These are phyloP conservation scores for Haematococcus sp. DNA, from an alignment of 139 green algal genomes.

Conservation along the genomic window DNA sequence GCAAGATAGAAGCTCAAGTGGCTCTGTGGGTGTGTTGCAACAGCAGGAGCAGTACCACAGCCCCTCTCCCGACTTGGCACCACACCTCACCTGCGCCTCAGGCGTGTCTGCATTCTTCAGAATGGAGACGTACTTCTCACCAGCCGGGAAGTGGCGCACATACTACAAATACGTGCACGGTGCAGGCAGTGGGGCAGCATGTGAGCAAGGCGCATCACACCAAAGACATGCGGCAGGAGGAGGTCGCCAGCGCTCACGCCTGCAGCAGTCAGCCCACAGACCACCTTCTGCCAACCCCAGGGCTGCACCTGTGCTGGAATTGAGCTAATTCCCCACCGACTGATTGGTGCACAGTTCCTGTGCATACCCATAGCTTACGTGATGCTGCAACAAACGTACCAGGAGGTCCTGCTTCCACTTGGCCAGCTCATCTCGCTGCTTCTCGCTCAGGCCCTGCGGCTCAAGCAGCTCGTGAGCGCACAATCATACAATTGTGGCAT, in stretches of 20 bases:
- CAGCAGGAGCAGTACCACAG: too few species aligned
- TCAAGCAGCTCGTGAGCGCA: background rate
- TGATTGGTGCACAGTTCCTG: too few species aligned
- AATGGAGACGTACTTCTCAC: slow-evolving; percentile 83
- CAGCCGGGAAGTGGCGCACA: slow-evolving; percentile 81
- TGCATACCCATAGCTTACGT: too few species aligned
- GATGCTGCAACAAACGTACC: slow-evolving; percentile 14
- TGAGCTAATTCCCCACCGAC: too few species aligned
- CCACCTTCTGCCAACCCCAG: too few species aligned
- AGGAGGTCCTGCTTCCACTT: slow-evolving; percentile 56
- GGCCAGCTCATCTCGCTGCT: slow-evolving; percentile 22
- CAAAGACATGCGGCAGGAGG: too few species aligned
- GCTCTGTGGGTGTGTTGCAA: too few species aligned
- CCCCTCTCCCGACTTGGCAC: too few species aligned
- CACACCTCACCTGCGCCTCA: slow-evolving; percentile 28
- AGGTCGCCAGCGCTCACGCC: too few species aligned
- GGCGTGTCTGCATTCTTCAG: slow-evolving; percentile 50
- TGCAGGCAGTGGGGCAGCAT: background rate
- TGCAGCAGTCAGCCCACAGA: too few species aligned
- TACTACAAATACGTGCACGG: slow-evolving; percentile 50
- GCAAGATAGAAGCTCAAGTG: too few species aligned
- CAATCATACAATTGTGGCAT: background rate
- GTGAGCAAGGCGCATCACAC: background rate
- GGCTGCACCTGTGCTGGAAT: too few species aligned
- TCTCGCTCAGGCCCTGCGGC: background rate